A percentile compares a stretch with the other conserved stretches of the same genome.
These are phyloP conservation scores for Neoboletus brunneissimus DNA, from an alignment of 768 basidiomycete species.

Conservation along the genomic window DNA sequence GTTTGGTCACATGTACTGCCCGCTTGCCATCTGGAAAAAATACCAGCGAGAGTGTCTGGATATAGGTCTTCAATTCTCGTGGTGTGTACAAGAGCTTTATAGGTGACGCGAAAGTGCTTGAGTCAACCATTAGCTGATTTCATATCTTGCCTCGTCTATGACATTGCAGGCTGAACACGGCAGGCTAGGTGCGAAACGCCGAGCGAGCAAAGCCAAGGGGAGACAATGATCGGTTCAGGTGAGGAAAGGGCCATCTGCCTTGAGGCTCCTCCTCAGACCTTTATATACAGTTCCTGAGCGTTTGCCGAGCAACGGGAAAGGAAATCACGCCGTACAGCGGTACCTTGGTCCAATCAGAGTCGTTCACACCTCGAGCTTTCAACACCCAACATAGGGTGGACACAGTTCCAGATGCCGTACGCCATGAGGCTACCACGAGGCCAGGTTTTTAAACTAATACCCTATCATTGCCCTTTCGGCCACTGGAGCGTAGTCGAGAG, in stretches of 20 bases:
- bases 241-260: not conserved
- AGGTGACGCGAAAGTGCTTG: not conserved
- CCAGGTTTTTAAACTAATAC: no score
- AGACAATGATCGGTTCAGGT: not conserved
- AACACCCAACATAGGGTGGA: no score
- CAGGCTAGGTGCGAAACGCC: not conserved
- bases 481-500: no score
- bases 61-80: not conserved
- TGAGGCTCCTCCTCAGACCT: not conserved
- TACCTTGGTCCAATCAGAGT: not conserved
- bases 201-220: not conserved
- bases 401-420: no score
- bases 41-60: not conserved
- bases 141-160: slow-evolving; percentile 2
- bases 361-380: not conserved
- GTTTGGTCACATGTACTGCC: not conserved
- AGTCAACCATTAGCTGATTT: not conserved
- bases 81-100: not conserved
- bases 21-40: slow-evolving; percentile 2
- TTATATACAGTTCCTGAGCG: not conserved
- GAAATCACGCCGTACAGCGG: not conserved
- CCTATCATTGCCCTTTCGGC: no score
- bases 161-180: not conserved
- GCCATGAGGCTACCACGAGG: no score
- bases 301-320: not conserved